Base-by-base conservation (phyloP, 768 basidiomycete species). In the Boletus insuetus region DNA sequence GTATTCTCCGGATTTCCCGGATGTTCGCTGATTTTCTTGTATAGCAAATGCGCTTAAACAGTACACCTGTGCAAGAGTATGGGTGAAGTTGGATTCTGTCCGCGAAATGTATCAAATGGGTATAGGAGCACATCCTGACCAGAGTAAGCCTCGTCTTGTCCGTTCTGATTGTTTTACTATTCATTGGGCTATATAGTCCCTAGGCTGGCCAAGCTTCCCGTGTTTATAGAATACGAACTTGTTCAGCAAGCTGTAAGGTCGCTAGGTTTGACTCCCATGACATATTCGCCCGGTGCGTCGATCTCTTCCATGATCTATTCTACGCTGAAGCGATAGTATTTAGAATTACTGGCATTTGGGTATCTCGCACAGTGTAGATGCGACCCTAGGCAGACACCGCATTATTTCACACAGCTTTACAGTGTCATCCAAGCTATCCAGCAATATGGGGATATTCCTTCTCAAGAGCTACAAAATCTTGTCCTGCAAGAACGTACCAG, bases 361-460 rank as follows among this genome's bases (percentile, higher is more conserved):
- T 94, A 93, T 63, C 71, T 85, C 52, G 85, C 89, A 0, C 89
- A 93, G 69, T 87, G 84, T 64, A 86, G 89, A 55, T 94, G 91
- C 69, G 84, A 92, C 63, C 89, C 89, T 31, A 73, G 70, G 4
- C 72, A 77, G 37, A 91, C 89, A 0, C 59, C 82, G 5, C 66
- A 72, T 14, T 87, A 91, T 67, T 91, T 89, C 68, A 79, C 81
- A 3, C 75, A 77, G 50, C 72, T 92, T 40, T 76, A 74, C 31
- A 69, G 71, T 40, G 74, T 91, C 50, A 75, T 84, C 14, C 72
- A 75, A 51, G 68, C 74, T 16, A 73, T 89, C 55, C 73, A 81
- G 50, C 74, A 75, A 46, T 73, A 78, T 51, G 78, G 78, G 31
- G 76, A 82, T 70, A 60, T 80, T 73, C 55, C 68, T 62, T 53